Evolutionary conservation across 108 stramenopile species (phyloP), one percentile per base, ranked within the genome.

Genomic region (Skeletonema tropicum): DNA sequence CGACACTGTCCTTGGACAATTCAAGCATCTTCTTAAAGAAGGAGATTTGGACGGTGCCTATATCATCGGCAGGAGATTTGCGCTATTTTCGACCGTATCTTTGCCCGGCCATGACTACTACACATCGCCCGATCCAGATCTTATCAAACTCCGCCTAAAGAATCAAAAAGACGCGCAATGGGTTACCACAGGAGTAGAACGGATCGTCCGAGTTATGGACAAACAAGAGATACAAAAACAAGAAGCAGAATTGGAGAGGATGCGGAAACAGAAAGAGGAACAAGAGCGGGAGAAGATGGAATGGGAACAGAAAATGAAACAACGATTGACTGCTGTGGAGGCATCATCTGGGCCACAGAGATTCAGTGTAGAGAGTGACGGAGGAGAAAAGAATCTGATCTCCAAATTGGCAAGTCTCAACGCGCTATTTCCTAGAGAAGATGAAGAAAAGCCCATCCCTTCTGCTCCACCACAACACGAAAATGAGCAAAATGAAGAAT

Each of bases 101-200:
- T 76, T 95, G 15, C 86, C 89, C 19, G 76, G 77, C 31, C 94
- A 95, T 73, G 83, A 89, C 62, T 95, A 95, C 76, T 95, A 90
- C 77, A 55, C 63, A 25, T 64, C 80, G 7, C 64, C 75, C 29
- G 76, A 89, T 29, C 45, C 64, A 36, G 62, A 74, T 17, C 77
- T 70, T 19, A 71, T 41, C 13, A 55, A 48, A 7, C 52, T 82
- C 52, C 80, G 80, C 19, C n/a, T 67, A 7, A 76, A 87, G 59
- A 88, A 86, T 62, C 74, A 80, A 33, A 67, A 59, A 42, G 86
- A 91, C 67, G 85, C 90, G 14, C 57, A 79, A 3, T 80, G 79
- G 66, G 92, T 95, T 6, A 71, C 90, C 7, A 74, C 59, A 1
- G 79, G 90, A 63, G 66, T 95, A 17, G 89, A 93, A 66, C 66